Percentiles rank a stretch among this genome's conserved stretches.
Evolutionary conservation across 208 protist genomes (phyloP).

Genomic region (Angomonas deanei): DNA sequence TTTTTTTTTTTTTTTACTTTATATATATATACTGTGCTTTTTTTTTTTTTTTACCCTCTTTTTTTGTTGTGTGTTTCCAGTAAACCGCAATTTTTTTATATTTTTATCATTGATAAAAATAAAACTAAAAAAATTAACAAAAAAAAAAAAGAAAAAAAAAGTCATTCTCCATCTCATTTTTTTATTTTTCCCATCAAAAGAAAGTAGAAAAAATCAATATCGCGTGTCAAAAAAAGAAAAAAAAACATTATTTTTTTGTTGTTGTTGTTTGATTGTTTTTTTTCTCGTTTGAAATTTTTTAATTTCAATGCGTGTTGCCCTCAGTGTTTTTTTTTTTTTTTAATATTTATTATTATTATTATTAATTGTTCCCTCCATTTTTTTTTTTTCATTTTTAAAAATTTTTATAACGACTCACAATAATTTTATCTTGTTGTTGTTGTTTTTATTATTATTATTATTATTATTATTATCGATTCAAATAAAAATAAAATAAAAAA

Average conservation of each 20-base stretch:
- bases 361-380: background rate
- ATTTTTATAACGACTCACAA: too few relatives aligned
- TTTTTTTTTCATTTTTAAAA: background rate
- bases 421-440: conserved; percentile 2
- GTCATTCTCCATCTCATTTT: conserved; percentile 2
- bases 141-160: conserved; percentile 11
- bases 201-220: conserved; percentile 4
- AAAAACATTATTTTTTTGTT: conserved; percentile 5
- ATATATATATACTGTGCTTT: too few relatives aligned
- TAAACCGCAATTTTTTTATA: conserved; percentile 11
- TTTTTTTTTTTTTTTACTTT: conserved; percentile 4
- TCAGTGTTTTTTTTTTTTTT: background rate
- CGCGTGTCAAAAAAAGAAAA: background rate
- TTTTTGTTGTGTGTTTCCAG: conserved; percentile 9
- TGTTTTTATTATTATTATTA: background rate
- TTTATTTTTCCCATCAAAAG: conserved; percentile 3
- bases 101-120: conserved; percentile 13
- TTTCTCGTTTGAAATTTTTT: background rate
- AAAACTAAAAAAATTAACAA: background rate
- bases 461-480: background rate
- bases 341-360: conserved; percentile 11
- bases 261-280: conserved; percentile 11
- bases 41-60: conserved; percentile 11
- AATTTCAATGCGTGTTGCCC: background rate
- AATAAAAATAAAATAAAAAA: background rate